Evolutionary conservation across 2,329 filamentous ascomycete species (phyloP).

Genomic region (Kalaharituber pfeilii): DNA sequence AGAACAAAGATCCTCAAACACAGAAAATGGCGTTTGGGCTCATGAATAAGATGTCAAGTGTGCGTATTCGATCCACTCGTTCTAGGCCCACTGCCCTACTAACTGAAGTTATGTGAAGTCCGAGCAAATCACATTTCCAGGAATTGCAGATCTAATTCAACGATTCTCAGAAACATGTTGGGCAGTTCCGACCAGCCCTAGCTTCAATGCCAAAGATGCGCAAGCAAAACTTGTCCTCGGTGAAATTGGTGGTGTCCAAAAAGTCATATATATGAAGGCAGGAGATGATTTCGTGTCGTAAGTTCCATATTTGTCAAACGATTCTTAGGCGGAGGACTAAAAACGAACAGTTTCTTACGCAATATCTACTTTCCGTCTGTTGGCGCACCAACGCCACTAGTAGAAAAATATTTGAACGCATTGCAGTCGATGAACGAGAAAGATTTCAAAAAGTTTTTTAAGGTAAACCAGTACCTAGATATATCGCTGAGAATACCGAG

Average conservation of each 20-base stretch:
- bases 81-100: background rate
- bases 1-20: slow-evolving; percentile 48
- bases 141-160: slow-evolving; percentile 1
- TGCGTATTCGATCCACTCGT: background rate
- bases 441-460: slow-evolving; percentile 21
- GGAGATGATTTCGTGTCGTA: slow-evolving; percentile 54
- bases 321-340: background rate
- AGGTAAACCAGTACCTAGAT: slow-evolving; percentile 10
- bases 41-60: slow-evolving; percentile 51
- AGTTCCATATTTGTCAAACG: background rate
- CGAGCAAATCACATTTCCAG: background rate
- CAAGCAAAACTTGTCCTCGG: slow-evolving; percentile 74
- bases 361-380: slow-evolving; percentile 20
- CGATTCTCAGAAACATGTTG: slow-evolving; percentile 72
- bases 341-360: slow-evolving; percentile 15
- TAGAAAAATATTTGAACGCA: slow-evolving; percentile 19
- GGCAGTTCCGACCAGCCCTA: slow-evolving; percentile 63
- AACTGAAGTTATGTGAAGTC: background rate
- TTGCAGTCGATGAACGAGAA: slow-evolving; percentile 18
- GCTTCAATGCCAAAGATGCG: slow-evolving; percentile 71
- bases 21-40: slow-evolving; percentile 66
- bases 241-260: slow-evolving; percentile 75
- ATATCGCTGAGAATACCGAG: background rate
- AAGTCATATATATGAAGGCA: slow-evolving; percentile 78
- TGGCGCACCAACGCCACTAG: slow-evolving; percentile 17